phyloP scores from a whole-genome alignment of 495 filamentous ascomycete genomes.

The Cryomyces antarcticus region DNA sequence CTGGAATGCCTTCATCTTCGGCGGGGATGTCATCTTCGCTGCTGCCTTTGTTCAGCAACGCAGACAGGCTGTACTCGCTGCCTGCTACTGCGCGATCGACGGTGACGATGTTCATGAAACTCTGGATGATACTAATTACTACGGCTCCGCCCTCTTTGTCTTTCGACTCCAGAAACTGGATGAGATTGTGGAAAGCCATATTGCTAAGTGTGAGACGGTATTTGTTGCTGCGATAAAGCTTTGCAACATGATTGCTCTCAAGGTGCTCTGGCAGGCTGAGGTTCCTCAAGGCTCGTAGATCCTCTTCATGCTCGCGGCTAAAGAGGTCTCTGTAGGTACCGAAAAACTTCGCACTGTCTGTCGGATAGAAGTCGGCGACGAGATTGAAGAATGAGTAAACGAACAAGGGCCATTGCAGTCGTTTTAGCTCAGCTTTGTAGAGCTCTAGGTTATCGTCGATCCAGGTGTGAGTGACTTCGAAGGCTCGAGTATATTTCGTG shows the following conservation, averaged over 20 bases:
- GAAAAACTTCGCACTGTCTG: slow-evolving; percentile 54
- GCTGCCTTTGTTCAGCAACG: slow-evolving; percentile 40
- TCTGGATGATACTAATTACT: slow-evolving; percentile 54
- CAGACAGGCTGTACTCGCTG: slow-evolving; percentile 60
- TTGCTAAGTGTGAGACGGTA: slow-evolving; percentile 75
- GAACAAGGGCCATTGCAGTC: slow-evolving; percentile 80
- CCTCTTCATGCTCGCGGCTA: slow-evolving; percentile 51
- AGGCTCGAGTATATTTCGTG: slow-evolving; percentile 55
- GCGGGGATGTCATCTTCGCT: slow-evolving; percentile 48
- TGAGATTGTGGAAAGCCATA: slow-evolving; percentile 53
- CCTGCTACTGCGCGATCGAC: slow-evolving; percentile 49
- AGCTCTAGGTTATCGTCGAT: slow-evolving; percentile 78
- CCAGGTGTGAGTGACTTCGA: slow-evolving; percentile 52
- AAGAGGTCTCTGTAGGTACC: slow-evolving; percentile 45
- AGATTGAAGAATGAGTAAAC: slow-evolving; percentile 81
- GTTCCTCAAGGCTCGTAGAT: slow-evolving; percentile 44
- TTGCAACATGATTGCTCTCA: slow-evolving; percentile 44
- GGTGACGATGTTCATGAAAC: slow-evolving; percentile 48
- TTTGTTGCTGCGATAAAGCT: slow-evolving; percentile 61
- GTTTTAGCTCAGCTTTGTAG: slow-evolving; percentile 84
- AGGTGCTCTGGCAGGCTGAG: slow-evolving; percentile 62
- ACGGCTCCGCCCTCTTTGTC: slow-evolving; percentile 56
- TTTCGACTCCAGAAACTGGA: slow-evolving; percentile 74
- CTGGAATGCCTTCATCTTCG: slow-evolving; percentile 84
- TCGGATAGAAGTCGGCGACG: slow-evolving; percentile 46